Percentiles rank a stretch among this genome's conserved stretches.
Evolutionary conservation across 768 basidiomycete species (phyloP).

Genomic region (Agaricus bisporus): DNA sequence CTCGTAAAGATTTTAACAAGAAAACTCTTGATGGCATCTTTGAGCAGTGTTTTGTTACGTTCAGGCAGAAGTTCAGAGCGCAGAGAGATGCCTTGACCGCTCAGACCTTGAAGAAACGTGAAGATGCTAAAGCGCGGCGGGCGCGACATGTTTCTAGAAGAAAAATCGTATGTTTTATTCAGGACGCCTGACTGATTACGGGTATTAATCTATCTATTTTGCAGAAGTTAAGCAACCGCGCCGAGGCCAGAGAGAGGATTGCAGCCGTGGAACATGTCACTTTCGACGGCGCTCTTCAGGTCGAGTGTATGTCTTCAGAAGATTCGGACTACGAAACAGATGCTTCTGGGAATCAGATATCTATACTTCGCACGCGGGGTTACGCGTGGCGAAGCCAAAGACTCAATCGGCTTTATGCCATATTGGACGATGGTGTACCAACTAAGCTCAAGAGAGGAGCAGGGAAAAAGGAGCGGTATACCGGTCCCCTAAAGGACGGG

Average conservation of each 20-base stretch:
- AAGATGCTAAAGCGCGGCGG: constrained; percentile 57
- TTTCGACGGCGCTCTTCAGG: constrained; percentile 65
- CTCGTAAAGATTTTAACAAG: constrained; percentile 59
- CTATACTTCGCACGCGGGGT: constrained; percentile 47
- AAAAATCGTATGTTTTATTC: constrained; percentile 45
- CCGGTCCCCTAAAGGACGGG: constrained; percentile 52
- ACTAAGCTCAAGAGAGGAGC: constrained; percentile 51
- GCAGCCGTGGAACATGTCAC: constrained; percentile 50
- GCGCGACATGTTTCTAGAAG: constrained; percentile 55
- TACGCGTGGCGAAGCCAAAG: constrained; percentile 65
- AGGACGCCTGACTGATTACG: constrained; percentile 2
- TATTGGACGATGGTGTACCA: constrained; percentile 54
- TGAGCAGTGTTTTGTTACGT: constrained; percentile 64
- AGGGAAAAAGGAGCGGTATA: constrained; percentile 47
- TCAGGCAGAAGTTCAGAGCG: constrained; percentile 59
- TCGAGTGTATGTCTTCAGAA: constrained; percentile 79
- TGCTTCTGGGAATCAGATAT: constrained; percentile 1
- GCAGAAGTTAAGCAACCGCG: constrained; percentile 67
- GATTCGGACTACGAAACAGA: constrained; percentile 57
- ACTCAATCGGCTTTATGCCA: constrained; percentile 51
- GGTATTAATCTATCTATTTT: constrained; percentile 7
- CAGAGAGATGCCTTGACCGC: constrained; percentile 49
- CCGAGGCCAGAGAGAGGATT: constrained; percentile 50
- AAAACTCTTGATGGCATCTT: constrained; percentile 57
- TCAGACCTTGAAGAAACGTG: constrained; percentile 39